Base-by-base conservation (phyloP, 345 rosid species). In the Rubroshorea leprosula region DNA sequence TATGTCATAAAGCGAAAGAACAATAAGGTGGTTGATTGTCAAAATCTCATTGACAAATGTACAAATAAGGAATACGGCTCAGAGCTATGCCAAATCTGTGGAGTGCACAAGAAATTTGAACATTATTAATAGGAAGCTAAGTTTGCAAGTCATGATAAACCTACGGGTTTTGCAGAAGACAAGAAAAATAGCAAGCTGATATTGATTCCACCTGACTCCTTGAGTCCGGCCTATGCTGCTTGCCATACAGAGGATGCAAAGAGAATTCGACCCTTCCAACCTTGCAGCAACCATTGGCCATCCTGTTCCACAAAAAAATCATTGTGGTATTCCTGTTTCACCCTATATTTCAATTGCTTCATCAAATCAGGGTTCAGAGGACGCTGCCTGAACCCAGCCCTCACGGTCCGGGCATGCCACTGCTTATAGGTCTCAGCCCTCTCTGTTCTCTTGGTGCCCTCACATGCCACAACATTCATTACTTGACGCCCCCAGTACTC, bases 371-470 rank as follows among this genome's bases (percentile, higher is more conserved):
- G 48, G 18, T 77, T 66, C 41, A 75, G 24, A 0, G 80, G 74
- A 17, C 66, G 78, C 63, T 70, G 71, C 70, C 43, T 76, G 58
- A 84, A 79, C 52, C 90, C 87, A 5, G 74, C 83, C 63, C 77
- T 67, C 49, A 35, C 59, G 44, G 49, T 69, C 51, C 97, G 68
- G 0, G 45, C 66, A 51, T 80, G 87, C 97, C 97, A 89, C 41
- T 76, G 95, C 76, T 86, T 89, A 68, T 86, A 86, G 0, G 82
- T 80, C 81, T 89, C 97, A 0, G 97, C 89, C 73, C 97, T 80
- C 76, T 86, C 95, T 0, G 82, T 75, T 69, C 97, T 80, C 70
- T 81, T 95, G 7, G 57, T 25, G 5, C 90, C 95, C 72, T 89
- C 97, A 31, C 92, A 84, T 22, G 97, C 88, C 31, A 89, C 72